Evolutionary conservation across 495 filamentous ascomycete species (phyloP).

Genomic region (Viridothelium virens): DNA sequence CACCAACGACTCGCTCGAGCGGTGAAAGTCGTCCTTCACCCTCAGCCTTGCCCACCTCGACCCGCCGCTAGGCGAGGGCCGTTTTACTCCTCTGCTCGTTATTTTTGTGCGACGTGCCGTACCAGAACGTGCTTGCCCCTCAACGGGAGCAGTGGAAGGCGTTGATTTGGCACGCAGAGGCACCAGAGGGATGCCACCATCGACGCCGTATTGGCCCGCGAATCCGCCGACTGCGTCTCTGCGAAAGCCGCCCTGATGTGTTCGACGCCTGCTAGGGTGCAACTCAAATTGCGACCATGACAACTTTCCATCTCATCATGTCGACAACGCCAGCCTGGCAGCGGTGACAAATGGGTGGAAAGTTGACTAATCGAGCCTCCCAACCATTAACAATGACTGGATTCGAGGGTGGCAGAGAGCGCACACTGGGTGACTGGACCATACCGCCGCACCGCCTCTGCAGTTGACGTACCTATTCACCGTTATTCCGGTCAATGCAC

Average conservation of each 20-base stretch:
- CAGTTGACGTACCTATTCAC: conserved; percentile 11
- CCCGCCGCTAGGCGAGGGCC: neutral
- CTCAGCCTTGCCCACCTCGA: conserved; percentile 1
- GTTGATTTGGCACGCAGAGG: neutral
- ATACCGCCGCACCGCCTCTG: conserved; percentile 9
- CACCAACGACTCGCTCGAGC: neutral
- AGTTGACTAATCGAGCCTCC: conserved; percentile 3
- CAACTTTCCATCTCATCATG: neutral
- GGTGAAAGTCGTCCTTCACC: conserved; percentile 3
- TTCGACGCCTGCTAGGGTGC: neutral
- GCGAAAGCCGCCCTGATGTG: neutral
- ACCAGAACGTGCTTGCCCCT: neutral
- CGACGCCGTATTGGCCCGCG: neutral
- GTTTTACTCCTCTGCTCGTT: conserved; percentile 1
- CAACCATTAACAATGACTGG: neutral
- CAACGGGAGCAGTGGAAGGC: neutral
- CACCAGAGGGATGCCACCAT: neutral
- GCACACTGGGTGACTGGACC: neutral
- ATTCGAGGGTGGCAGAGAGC: neutral
- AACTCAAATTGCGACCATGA: neutral
- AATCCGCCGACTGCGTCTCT: neutral
- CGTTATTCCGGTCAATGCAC: neutral
- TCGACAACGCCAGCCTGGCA: neutral
- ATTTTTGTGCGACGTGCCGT: conserved; percentile 9
- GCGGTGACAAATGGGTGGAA: conserved; percentile 5